These are phyloP conservation scores for Mycena kentingensis DNA, from an alignment of 768 basidiomycete species.

Conservation along the genomic window DNA sequence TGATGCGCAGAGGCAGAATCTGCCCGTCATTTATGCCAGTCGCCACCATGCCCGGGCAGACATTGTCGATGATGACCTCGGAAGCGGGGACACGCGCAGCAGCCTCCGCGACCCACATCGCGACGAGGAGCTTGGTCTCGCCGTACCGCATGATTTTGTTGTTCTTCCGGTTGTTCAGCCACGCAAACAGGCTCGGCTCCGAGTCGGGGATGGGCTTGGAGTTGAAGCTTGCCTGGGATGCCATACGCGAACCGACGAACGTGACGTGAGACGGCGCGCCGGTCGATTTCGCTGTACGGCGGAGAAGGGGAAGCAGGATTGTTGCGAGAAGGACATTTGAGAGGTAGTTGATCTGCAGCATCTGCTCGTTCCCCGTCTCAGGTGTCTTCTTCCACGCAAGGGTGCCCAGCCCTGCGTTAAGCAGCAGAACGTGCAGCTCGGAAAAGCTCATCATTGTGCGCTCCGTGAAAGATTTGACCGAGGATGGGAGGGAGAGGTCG, in stretches of 20 bases:
- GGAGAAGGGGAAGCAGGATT: constrained; percentile 26
- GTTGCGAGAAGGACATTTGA: constrained; percentile 23
- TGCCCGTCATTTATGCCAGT: constrained; percentile 14
- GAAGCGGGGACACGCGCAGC: constrained; percentile 19
- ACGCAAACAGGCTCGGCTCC: constrained; percentile 11
- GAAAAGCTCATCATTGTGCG: constrained; percentile 11
- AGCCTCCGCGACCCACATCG: constrained; percentile 17
- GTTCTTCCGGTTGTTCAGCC: constrained; percentile 14
- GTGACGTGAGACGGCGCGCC: constrained; percentile 10
- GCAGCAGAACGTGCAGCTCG: constrained; percentile 21
- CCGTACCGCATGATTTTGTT: constrained; percentile 14
- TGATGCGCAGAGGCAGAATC: constrained; percentile 1
- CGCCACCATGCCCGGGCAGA: constrained; percentile 25
- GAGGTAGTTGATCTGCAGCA: constrained; percentile 24
- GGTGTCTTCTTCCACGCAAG: constrained; percentile 15
- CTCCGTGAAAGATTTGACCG: constrained; percentile 19
- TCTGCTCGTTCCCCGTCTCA: constrained; percentile 16
- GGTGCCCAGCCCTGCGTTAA: constrained; percentile 23
- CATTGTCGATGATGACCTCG: constrained; percentile 22
- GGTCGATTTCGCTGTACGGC: constrained; percentile 7
- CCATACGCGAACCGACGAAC: constrained; percentile 18
- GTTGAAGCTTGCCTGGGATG: neutral
- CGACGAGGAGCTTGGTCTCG: constrained; percentile 21
- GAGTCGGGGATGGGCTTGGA: constrained; percentile 18
- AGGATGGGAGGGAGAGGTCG: constrained; percentile 23